Evolutionary conservation across 1,284 basidiomycete species (phyloP).

Genomic region (Ustilago curta): DNA sequence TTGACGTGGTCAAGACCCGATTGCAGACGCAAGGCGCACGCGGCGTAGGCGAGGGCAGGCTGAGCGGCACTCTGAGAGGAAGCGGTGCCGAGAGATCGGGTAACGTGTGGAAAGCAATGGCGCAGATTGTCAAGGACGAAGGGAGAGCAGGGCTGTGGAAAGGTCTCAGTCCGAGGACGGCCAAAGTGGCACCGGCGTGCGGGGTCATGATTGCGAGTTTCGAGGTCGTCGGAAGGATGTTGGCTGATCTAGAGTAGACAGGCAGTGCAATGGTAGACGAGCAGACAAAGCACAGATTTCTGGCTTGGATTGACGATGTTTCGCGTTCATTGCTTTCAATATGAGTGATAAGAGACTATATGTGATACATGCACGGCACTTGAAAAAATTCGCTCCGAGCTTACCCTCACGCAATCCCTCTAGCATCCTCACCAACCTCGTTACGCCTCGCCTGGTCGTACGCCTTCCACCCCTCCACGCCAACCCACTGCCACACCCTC

Average conservation of each 20-base stretch:
- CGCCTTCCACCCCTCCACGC: slow-evolving; percentile 44
- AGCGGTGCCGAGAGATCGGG: not conserved
- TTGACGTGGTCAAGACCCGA: slow-evolving; percentile 95
- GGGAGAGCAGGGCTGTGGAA: slow-evolving; percentile 83
- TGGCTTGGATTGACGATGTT: too few relatives aligned
- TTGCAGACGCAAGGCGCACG: slow-evolving; percentile 74
- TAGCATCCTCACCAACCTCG: not conserved
- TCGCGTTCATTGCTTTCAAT: too few relatives aligned
- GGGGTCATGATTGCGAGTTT: slow-evolving; percentile 97
- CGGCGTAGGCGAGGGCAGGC: not conserved
- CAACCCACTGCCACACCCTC: slow-evolving; percentile 74
- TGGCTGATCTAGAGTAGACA: slow-evolving; percentile 47
- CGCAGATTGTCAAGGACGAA: slow-evolving; percentile 81
- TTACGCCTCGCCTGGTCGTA: not conserved
- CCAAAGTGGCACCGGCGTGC: slow-evolving; percentile 98
- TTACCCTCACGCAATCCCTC: slow-evolving; percentile 17
- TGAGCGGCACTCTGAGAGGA: slow-evolving; percentile 8
- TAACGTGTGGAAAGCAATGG: slow-evolving; percentile 71
- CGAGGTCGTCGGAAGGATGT: slow-evolving; percentile 75
- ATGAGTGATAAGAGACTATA: too few relatives aligned
- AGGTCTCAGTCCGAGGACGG: slow-evolving; percentile 86
- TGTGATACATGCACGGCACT: too few relatives aligned
- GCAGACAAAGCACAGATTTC: too few relatives aligned
- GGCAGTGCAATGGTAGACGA: too few relatives aligned
- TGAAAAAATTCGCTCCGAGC: not conserved